Evolutionary conservation across 306 rosid species (phyloP), one percentile per base, ranked within the genome.

Genomic region (Casuarina equisetifolia): DNA sequence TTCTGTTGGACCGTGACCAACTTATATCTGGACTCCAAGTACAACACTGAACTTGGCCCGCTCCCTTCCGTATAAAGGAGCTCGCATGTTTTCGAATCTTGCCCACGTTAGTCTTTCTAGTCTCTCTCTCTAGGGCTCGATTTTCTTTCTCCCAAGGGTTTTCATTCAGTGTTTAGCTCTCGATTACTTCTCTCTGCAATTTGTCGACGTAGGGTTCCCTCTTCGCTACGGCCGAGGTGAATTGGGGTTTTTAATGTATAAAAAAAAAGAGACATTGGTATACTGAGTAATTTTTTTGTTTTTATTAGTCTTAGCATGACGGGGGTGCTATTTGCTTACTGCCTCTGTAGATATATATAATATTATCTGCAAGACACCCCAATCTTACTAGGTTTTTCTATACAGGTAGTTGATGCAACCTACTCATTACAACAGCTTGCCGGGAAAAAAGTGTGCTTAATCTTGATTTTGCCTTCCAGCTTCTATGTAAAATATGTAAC

Each of bases 401-500:
- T 74, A 58, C 85, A 92, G 99, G 97, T 92, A 73, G 97, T 96
- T 80, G 99, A 95, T 78, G 72, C 91, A 51, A 95, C 99, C 13
- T 97, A 95, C 78, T 89, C 97, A 35, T 82, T 95, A 78, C 99
- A 95, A 84, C 99, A 92, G 82, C 97, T 97, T 73, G 99, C 99
- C 62, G 97, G 97, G 80, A 92, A 75, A 85, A 89, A 92, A 94
- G 97, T 92, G n/a, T 11, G 67, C 19, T n/a, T 79, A 72, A 48
- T 70, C 55, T 80, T 74, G 62, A 52, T 46, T 53, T 69, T 53
- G 8, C 69, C 20, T 51, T 3, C n/a, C 69, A 45, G 9, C 15
- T 72, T 3, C 3, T 19, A 16, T 66, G 71, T 6, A 7, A 58
- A 58, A 19, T 58, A 5, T 58, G 64, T 25, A 19, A 2, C 4